A percentile compares a stretch with the other conserved stretches of the same genome.
phyloP scores from a whole-genome alignment of 2,329 filamentous ascomycete genomes.

The Fusarium avenaceum region DNA sequence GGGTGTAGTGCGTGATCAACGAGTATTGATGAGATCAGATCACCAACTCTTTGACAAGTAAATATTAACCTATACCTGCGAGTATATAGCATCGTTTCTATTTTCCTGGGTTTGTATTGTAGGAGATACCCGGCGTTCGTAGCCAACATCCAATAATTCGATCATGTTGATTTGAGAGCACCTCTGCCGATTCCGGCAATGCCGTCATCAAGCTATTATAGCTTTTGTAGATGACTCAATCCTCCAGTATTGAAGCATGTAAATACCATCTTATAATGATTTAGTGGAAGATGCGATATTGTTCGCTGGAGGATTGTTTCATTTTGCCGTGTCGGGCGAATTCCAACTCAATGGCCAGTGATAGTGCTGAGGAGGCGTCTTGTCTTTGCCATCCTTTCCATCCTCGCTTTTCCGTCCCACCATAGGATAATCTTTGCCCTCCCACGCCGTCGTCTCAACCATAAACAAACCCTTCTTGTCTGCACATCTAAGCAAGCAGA shows the following conservation, averaged over 20 bases:
- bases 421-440: slow-evolving; percentile 54
- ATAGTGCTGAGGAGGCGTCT: slow-evolving; percentile 44
- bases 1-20: slow-evolving; percentile 1
- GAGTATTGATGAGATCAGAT: not conserved
- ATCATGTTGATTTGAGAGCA: not conserved
- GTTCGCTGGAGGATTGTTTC: slow-evolving; percentile 1
- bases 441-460: slow-evolving; percentile 75
- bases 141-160: not conserved
- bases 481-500: slow-evolving; percentile 64
- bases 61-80: not conserved
- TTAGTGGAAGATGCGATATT: not conserved
- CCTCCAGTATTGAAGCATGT: not conserved
- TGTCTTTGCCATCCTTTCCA: slow-evolving; percentile 33
- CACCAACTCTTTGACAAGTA: not conserved
- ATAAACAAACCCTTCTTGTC: slow-evolving; percentile 70
- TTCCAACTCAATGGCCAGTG: slow-evolving; percentile 56
- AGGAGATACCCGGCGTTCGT: not conserved
- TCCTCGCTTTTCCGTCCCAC: slow-evolving; percentile 23
- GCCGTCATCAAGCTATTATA: slow-evolving; percentile 23
- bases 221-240: slow-evolving; percentile 5
- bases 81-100: too few relatives aligned
- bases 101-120: not conserved
- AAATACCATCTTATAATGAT: not conserved
- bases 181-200: slow-evolving; percentile 22
- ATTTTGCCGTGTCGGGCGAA: slow-evolving; percentile 50